These are phyloP conservation scores for Aspergillus alliaceus DNA, from an alignment of 2,329 filamentous ascomycete genomes.

Conservation along the genomic window DNA sequence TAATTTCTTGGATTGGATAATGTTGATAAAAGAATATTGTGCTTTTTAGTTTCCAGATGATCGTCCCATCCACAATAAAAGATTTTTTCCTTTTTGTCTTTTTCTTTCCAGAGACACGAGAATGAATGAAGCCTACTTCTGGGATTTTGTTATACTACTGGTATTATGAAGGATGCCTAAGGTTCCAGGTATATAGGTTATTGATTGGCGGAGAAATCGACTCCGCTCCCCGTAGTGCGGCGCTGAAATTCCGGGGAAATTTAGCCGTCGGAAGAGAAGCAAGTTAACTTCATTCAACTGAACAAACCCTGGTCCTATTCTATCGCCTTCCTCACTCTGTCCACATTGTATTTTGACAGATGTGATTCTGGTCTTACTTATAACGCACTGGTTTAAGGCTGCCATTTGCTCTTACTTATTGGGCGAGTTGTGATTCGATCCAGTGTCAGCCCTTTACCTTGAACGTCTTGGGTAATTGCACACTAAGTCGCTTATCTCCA, in stretches of 20 bases:
- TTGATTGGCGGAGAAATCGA: constrained; percentile 37
- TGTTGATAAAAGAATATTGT: not conserved
- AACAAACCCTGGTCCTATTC: not conserved
- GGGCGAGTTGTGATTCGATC: not conserved
- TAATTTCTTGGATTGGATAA: not conserved
- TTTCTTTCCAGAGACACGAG: not conserved
- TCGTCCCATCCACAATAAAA: not conserved
- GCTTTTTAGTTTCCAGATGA: not conserved
- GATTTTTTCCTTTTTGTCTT: too few species aligned
- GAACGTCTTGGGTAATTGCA: not conserved
- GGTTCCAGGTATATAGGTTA: not conserved
- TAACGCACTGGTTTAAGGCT: not conserved
- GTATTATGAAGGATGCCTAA: not conserved
- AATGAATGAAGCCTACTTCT: not conserved
- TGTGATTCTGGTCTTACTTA: not conserved
- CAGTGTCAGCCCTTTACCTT: not conserved
- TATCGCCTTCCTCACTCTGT: not conserved
- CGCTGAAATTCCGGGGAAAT: constrained; percentile 24
- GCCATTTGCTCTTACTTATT: not conserved
- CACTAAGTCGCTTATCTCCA: not conserved
- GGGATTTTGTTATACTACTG: not conserved
- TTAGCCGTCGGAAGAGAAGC: constrained; percentile 14
- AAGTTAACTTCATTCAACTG: not conserved
- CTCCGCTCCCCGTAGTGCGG: constrained; percentile 21
- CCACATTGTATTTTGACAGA: not conserved